Evolutionary conservation across 169 alveolate genomes (phyloP), one percentile per base, ranked within the genome.

Genomic region (Plasmodium inui): DNA sequence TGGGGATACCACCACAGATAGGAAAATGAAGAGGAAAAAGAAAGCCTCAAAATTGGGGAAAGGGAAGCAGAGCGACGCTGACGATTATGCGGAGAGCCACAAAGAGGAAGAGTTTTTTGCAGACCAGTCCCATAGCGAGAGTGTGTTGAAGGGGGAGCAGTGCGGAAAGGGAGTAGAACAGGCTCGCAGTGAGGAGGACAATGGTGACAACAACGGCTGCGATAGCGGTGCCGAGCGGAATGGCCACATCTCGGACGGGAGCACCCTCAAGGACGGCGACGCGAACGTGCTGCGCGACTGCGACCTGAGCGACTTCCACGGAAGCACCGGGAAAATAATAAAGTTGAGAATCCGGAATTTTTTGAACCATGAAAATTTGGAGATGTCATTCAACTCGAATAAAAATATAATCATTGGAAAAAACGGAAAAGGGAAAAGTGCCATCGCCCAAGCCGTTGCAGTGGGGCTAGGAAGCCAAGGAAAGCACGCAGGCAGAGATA

Each of bases 391-490:
- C 81, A 95, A 96, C 70, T 96, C 97, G 32, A 34, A 94, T 79
- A 92, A 95, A 44, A 96, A 96, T 92, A 83, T 96, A 92, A 96
- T 96, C 14, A 95, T 96, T 30, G 98, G 98, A 8, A 90, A 93
- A 93, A 96, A 96, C 83, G 98, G 98, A n/a, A 96, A 92, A 86
- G 98, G 98, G 0, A 96, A 96, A 93, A 96, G 98, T 82, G 98
- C 98, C 3, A 96, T 96, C 14, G 98, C 96, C 1, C 98, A 96
- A 61, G 98, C 96, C 17, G 86, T 96, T 88, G 98, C 98, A 26
- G 97, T 96, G 19, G 96, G 95, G 19, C 95, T 96, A 84, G 98
- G 98, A 6, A 96, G 96, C 4, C 93, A 94, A 55, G 98, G 98
- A 1, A 95, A 95, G 22, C 83, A 96, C 22, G 98, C 95, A 34